These are phyloP conservation scores for Eleusine coracana DNA, from an alignment of 176 grass and related monocot genomes.

Conservation along the genomic window DNA sequence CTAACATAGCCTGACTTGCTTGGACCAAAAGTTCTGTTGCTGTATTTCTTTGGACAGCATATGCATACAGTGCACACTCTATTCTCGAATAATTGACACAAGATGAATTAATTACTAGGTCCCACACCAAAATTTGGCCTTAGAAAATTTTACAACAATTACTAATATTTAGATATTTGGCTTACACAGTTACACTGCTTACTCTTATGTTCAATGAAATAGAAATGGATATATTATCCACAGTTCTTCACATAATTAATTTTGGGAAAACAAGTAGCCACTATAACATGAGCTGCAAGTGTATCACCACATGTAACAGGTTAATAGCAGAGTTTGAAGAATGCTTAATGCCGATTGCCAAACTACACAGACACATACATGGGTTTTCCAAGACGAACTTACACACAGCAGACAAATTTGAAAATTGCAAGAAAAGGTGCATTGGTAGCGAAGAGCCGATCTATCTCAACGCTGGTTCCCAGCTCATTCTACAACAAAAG, in stretches of 20 bases:
- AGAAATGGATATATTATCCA: not conserved
- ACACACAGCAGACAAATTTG: not conserved
- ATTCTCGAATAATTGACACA: no score
- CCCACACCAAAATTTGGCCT: not conserved
- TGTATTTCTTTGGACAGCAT: no score
- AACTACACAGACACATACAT: not conserved
- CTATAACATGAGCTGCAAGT: no score
- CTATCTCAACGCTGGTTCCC: not conserved
- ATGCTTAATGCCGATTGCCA: no score
- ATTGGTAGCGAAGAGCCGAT: not conserved
- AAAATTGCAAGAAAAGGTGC: not conserved
- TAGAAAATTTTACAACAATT: no score
- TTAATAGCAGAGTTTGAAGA: no score
- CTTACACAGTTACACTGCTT: not conserved
- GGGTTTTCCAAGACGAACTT: not conserved
- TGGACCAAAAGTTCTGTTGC: no score
- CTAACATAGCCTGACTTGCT: no score
- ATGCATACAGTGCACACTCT: no score
- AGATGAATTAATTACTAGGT: not conserved
- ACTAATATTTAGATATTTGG: not conserved
- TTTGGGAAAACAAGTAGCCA: no score
- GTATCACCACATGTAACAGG: no score
- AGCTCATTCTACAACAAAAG: not conserved
- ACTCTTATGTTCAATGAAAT: not conserved
- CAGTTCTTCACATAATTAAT: not conserved